Evolutionary conservation across 1,139 yeast genomes (phyloP).

Genomic region (Geotrichum australiense): DNA sequence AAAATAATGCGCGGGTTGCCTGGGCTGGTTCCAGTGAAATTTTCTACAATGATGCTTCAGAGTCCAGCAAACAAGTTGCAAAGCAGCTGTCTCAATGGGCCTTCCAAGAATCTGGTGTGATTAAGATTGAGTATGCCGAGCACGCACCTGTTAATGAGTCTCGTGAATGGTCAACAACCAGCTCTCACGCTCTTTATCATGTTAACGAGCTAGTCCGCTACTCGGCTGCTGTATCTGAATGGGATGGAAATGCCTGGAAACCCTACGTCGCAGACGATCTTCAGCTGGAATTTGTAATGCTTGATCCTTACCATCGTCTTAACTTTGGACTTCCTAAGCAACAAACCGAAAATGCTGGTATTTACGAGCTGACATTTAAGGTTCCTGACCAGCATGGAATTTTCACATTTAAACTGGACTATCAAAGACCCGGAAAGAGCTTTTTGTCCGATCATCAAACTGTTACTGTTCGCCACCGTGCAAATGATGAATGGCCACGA

Average conservation of each 20-base stretch:
- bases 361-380: conserved; percentile 52
- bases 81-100: conserved; percentile 64
- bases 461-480: conserved; percentile 86
- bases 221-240: conserved; percentile 59
- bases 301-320: conserved; percentile 90
- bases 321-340: conserved; percentile 33
- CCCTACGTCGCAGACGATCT: conserved; percentile 58
- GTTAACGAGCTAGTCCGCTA: conserved; percentile 49
- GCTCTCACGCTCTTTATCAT: conserved; percentile 45
- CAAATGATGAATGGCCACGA: conserved; percentile 91
- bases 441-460: conserved; percentile 59
- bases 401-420: conserved; percentile 78
- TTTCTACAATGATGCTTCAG: conserved; percentile 35
- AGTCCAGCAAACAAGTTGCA: conserved; percentile 33
- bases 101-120: conserved; percentile 59
- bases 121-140: conserved; percentile 48
- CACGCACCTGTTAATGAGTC: conserved; percentile 32
- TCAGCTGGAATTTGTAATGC: conserved; percentile 82
- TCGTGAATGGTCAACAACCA: conserved; percentile 26
- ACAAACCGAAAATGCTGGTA: conserved; percentile 30
- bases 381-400: conserved; percentile 97
- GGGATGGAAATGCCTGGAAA: conserved; percentile 56
- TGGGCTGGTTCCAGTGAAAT: conserved; percentile 72
- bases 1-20: conserved; percentile 66
- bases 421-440: conserved; percentile 72